Conservation (phyloP, 1,284 basidiomycete genomes). For the Lignosus rhinocerotis region DNA sequence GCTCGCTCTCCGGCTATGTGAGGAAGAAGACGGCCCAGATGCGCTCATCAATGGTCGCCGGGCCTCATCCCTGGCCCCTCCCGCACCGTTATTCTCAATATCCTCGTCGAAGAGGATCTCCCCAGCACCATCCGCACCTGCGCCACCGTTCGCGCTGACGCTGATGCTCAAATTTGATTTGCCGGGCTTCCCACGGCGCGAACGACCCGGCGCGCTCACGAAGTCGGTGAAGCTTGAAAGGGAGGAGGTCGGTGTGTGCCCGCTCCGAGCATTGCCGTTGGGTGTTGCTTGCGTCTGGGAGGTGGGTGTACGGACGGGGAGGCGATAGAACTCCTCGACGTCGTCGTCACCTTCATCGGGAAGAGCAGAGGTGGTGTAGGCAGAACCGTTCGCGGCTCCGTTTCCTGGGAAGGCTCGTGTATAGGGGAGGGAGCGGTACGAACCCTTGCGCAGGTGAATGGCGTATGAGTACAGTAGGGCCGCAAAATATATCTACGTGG, state of each 20-base stretch:
- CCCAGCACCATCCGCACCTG: conserved; percentile 11
- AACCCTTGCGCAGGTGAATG: conserved; percentile 87
- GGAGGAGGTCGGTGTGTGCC: conserved; percentile 31
- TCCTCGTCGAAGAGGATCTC: conserved; percentile 62
- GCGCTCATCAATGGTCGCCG: conserved; percentile 18
- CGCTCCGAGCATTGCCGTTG: conserved; percentile 26
- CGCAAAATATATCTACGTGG: conserved; percentile 85
- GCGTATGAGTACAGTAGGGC: conserved; percentile 93
- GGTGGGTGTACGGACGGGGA: conserved; percentile 48
- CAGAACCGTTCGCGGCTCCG: conserved; percentile 20
- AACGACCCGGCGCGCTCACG: conserved; percentile 47
- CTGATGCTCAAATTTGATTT: conserved; percentile 29
- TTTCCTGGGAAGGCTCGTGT: conserved; percentile 41
- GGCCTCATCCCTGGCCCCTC: conserved; percentile 26
- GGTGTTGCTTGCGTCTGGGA: conserved; percentile 11
- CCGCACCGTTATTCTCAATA: conserved; percentile 16
- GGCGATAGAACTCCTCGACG: conserved; percentile 64
- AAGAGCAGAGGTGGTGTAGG: conserved; percentile 24
- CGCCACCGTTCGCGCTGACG: conserved; percentile 25
- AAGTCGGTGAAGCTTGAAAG: conserved; percentile 59
- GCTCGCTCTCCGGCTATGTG: conserved; percentile 24
- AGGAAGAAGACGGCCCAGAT: conserved; percentile 15
- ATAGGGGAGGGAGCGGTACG: conserved; percentile 82
- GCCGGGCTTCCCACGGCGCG: conserved; percentile 30
- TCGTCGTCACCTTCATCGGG: conserved; percentile 57